Conservation (phyloP, 768 basidiomycete genomes). For the Collybia nuda region DNA sequence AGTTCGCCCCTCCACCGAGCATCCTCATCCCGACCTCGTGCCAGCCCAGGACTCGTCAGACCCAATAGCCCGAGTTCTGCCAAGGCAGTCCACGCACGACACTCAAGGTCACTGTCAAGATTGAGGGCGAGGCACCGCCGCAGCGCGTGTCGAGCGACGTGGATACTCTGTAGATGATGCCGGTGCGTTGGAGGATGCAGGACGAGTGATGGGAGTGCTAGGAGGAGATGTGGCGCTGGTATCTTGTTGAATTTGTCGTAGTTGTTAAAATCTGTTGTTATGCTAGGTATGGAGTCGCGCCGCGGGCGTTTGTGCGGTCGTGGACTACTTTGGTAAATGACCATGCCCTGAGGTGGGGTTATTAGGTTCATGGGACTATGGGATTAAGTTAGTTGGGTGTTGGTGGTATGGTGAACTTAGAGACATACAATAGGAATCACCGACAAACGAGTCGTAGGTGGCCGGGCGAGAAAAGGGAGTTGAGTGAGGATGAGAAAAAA, state of each 20-base stretch:
- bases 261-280: too few species aligned
- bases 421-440: too few species aligned
- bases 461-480: too few species aligned
- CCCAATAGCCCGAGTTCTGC: slow-evolving; percentile 66
- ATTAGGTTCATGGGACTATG: too few species aligned
- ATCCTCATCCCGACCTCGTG: slow-evolving; percentile 1
- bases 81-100: slow-evolving; percentile 67
- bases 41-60: slow-evolving; percentile 46
- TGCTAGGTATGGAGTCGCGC: too few species aligned
- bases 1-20: slow-evolving; percentile 47
- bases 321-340: too few species aligned
- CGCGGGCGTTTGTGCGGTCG: too few species aligned
- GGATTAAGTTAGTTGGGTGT: too few species aligned
- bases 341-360: too few species aligned
- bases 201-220: slow-evolving; percentile 61
- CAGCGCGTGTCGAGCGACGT: slow-evolving; percentile 55
- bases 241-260: slow-evolving; percentile 13
- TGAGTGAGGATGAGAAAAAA: too few species aligned
- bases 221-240: slow-evolving; percentile 48
- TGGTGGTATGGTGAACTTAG: too few species aligned
- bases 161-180: slow-evolving; percentile 52
- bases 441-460: too few species aligned
- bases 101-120: slow-evolving; percentile 61
- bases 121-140: slow-evolving; percentile 51
- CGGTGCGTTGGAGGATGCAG: slow-evolving; percentile 65